Base-by-base conservation (phyloP, 2,329 filamentous ascomycete genomes). In the Exophiala dermatitidis region DNA sequence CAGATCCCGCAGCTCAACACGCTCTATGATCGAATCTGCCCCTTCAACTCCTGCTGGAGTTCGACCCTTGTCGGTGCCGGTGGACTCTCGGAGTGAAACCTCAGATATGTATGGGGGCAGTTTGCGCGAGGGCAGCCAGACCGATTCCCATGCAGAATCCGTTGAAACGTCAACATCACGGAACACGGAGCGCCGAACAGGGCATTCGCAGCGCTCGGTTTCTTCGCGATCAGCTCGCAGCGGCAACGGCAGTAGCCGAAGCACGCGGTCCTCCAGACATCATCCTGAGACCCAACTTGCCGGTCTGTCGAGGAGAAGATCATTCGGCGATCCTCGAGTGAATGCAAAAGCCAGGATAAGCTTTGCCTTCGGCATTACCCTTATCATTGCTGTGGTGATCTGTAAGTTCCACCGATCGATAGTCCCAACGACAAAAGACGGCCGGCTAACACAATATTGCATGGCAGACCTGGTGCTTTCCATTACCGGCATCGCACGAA, bases 401-500 rank as follows among this genome's bases (percentile, higher is more conserved):
- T 90, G 86, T 89, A 77, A 72, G 84, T 76, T 32, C 32, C 19
- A 30, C 4, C 37, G 44, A 50, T 48, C 43, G 28, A n/a, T 8
- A 44, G 41, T 28, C 37, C 53, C 19, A 47, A 33, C 43, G 49
- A 29, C 28, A 40, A n/a, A n/a, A n/a, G n/a, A n/a, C n/a, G 19
- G 19, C 19, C 2, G 19, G 19, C 19, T 19, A 19, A 19, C 19
- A 19, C 19, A 32, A 52, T 51, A 29, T 60, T 31, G 9, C 6
- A 7, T 32, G 37, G 37, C 57, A 93, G 88, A 93, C 66, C 78
- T 94, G 59, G 80, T 80, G 3, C 78, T 95, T 42, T 80, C 83
- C 19, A 74, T 90, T 42, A 84, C 84, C 2, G 76, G 81, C 56
- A 79, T 79, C 38, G 75, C 82, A 56, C 73, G 79, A 47, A 80